Evolutionary conservation across 805 yeast genomes (phyloP).

Genomic region (Clavispora asparagi): DNA sequence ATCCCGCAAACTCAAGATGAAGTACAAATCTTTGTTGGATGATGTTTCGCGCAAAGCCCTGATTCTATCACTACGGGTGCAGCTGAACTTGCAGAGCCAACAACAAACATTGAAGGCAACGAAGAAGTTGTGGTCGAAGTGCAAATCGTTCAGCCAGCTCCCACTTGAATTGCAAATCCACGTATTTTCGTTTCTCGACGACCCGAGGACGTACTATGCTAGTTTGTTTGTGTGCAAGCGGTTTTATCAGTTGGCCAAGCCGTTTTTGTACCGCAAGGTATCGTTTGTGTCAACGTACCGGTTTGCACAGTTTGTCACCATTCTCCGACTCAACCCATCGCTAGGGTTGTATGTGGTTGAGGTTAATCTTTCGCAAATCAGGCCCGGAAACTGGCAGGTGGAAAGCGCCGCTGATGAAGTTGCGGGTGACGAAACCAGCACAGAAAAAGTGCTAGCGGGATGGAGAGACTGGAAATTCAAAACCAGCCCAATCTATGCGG

Average conservation of each 20-base stretch:
- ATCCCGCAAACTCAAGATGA: conserved; percentile 33
- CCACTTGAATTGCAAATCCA: conserved; percentile 41
- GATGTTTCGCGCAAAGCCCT: conserved; percentile 43
- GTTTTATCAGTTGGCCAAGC: conserved; percentile 49
- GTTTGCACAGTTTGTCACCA: conserved; percentile 72
- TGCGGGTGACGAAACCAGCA: conserved; percentile 1
- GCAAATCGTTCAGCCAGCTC: conserved; percentile 21
- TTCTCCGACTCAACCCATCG: conserved; percentile 49
- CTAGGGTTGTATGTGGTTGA: conserved; percentile 53
- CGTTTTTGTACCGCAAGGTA: conserved; percentile 51
- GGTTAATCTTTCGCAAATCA: conserved; percentile 52
- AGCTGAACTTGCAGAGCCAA: conserved; percentile 2
- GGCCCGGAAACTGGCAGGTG: conserved; percentile 27
- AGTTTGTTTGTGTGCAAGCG: conserved; percentile 47
- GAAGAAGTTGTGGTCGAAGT: conserved; percentile 4
- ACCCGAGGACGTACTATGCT: conserved; percentile 29
- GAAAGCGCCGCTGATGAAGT: conserved; percentile 7
- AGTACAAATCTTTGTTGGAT: conserved; percentile 43
- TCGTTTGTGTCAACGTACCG: conserved; percentile 66
- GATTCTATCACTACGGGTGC: conserved; percentile 30
- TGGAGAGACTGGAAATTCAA: conserved; percentile 92
- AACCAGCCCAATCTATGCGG: conserved; percentile 58
- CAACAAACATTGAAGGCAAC: conserved; percentile 9
- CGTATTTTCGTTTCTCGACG: conserved; percentile 32
- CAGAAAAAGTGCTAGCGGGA: conserved; percentile 49